Base-by-base conservation (phyloP, 1,139 yeast genomes). In the Taphrina betulina region DNA sequence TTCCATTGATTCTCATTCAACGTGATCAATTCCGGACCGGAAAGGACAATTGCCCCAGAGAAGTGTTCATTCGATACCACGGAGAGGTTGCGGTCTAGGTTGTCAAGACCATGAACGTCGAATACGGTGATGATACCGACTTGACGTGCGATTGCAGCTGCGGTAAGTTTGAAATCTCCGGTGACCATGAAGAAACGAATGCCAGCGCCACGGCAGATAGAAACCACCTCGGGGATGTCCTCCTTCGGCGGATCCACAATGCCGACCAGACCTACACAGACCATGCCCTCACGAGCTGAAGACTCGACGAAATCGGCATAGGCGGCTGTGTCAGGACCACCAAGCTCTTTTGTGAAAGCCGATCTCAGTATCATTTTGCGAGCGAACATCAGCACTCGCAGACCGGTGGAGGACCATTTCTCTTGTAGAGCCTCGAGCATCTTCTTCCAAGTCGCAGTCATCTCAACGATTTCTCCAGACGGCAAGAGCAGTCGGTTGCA, bases 121-220 rank as follows among this genome's bases (percentile, higher is more conserved):
- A 19, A n/a, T 23, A 17, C 38, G 1, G 74, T 67, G 19, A 75
- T 61, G 45, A 77, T 75, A n/a, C 77, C 77, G 64, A 75, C 71
- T 60, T 73, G 72, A 45, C 70, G 69, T 10, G 80, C 80, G 64
- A 78, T 78, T 2, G 80, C 74, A 43, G 73, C 69, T 3, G 80
- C 82, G n/a, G 82, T 78, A 31, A 75, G 66, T 60, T 75, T 77
- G 62, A 73, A 77, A 64, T 78, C 82, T 54, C 82, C 82, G 26
- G 82, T 78, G 34, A 78, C 77, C 81, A 78, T 78, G 19, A 75
- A 71, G 22, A 76, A 68, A 51, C 75, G 75, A 45, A 78, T 72
- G 19, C 81, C 80, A 20, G 81, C 81, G n/a, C 65, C 66, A 57
- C 76, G 70, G 48, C 76, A 69, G 2, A 67, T 69, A 2, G 63